Conservation (phyloP, 2,329 filamentous ascomycete species). For the Aspergillus phoenicis region DNA sequence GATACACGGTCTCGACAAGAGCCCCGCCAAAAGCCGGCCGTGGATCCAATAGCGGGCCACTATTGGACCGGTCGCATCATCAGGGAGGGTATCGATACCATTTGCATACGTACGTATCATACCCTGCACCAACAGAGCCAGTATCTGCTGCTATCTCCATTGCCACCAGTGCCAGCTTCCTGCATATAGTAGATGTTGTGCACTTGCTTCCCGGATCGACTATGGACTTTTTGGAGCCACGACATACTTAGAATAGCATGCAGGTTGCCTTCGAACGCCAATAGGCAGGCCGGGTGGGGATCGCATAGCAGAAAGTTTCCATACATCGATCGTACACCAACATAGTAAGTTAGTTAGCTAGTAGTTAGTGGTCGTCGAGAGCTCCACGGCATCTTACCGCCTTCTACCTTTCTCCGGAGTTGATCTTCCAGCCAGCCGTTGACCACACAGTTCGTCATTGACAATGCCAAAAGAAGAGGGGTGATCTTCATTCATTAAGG, state of each 20-base stretch:
- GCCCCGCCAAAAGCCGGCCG: conserved; percentile 10
- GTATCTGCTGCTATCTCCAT: not conserved
- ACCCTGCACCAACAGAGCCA: not conserved
- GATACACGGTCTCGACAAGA: conserved; percentile 8
- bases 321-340: not conserved
- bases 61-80: conserved; percentile 14
- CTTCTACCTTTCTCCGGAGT: conserved; percentile 3
- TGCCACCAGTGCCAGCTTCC: not conserved
- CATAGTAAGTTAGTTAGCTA: not conserved
- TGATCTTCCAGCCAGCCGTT: conserved; percentile 3
- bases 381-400: not conserved
- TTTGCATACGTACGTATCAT: conserved; percentile 10
- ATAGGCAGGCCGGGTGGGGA: not conserved
- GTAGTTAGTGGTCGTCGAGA: not conserved
- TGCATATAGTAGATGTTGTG: not conserved
- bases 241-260: not conserved
- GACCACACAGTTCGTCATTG: not conserved
- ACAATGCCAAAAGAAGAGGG: not conserved
- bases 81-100: conserved; percentile 11
- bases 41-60: conserved; percentile 8
- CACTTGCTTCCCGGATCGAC: not conserved
- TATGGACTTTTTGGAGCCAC: not conserved
- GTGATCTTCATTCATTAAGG: not conserved
- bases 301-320: not conserved
- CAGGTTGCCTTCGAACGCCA: not conserved